Evolutionary conservation across 2,329 filamentous ascomycete species (phyloP), one percentile per base, ranked within the genome.

Genomic region (Phialemoniopsis sp.): DNA sequence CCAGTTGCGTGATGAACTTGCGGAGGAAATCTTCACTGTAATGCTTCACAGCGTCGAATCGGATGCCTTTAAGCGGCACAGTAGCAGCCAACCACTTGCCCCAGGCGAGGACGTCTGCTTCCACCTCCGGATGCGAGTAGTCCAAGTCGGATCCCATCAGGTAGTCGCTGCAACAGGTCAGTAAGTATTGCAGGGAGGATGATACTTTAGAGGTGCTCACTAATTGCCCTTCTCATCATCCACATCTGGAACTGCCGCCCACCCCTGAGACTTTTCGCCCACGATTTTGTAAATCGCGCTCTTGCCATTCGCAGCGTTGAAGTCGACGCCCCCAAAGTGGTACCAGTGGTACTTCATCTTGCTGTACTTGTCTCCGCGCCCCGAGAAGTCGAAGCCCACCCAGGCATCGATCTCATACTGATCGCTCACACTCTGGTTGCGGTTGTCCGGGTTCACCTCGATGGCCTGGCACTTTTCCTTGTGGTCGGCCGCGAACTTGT

Each of bases 141-240:
- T 87, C 82, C 30, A 88, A 57, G 55, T 88, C 79, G 6, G 80
- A 78, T 49, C 85, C 87, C 80, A 88, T 86, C 13, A 87, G 70
- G 52, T 80, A 87, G 56, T 82, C 78, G 32, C 54, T 83, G 66
- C 1, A 58, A 50, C 78, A 82, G 50, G 76, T 18, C 7, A 31
- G 36, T 31, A 16, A 12, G 13, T 16, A 5, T 6, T 8, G 13
- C 13, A 32, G 30, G 28, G 28, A 9, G n/a, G 28, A n/a, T 29
- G 28, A 9, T 29, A 9, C 28, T 29, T 29, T 9, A 9, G 28
- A 9, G n/a, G 28, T n/a, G 43, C 55, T 47, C 37, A 59, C 53
- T 76, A 80, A 51, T 88, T 88, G 8, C 84, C 84, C 46, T 79
- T 73, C 56, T 85, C 67, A 9, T 47, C 68, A 15, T 74, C 70